These are phyloP conservation scores for Lycium barbarum DNA, from an alignment of 257 asterid genomes.

Conservation along the genomic window DNA sequence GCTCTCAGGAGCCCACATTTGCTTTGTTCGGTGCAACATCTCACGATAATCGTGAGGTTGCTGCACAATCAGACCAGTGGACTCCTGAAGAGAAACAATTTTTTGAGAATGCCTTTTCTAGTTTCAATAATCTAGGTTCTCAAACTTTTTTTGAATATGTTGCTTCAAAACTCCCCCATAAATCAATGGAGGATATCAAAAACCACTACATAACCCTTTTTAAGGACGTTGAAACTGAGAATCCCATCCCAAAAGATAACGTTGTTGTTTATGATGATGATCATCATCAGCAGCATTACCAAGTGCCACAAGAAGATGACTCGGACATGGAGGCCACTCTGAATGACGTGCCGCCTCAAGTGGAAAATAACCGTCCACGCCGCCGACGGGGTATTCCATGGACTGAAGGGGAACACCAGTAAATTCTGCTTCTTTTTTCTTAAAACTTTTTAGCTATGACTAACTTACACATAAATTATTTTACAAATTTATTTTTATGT, in stretches of 20 bases:
- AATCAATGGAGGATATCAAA: neutral
- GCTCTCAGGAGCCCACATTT: neutral
- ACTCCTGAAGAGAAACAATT: neutral
- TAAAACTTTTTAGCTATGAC: neutral
- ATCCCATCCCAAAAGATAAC: neutral
- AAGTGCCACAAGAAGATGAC: neutral
- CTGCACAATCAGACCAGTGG: neutral
- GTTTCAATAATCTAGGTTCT: neutral
- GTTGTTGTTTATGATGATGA: neutral
- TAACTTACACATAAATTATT: neutral
- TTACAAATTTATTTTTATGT: neutral
- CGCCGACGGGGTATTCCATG: conserved; percentile 44
- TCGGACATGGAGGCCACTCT: neutral
- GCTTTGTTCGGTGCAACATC: neutral
- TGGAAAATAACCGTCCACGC: neutral
- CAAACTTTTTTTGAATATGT: neutral
- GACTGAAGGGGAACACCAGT: conserved; percentile 60
- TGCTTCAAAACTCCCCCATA: conserved; percentile 1
- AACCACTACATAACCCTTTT: neutral
- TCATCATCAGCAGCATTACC: neutral
- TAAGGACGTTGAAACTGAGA: neutral
- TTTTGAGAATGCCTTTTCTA: neutral
- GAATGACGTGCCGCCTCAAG: neutral
- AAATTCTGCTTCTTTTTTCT: neutral
- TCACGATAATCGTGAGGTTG: neutral